Base-by-base conservation (phyloP, 345 rosid genomes). In the Hibiscus trionum region DNA sequence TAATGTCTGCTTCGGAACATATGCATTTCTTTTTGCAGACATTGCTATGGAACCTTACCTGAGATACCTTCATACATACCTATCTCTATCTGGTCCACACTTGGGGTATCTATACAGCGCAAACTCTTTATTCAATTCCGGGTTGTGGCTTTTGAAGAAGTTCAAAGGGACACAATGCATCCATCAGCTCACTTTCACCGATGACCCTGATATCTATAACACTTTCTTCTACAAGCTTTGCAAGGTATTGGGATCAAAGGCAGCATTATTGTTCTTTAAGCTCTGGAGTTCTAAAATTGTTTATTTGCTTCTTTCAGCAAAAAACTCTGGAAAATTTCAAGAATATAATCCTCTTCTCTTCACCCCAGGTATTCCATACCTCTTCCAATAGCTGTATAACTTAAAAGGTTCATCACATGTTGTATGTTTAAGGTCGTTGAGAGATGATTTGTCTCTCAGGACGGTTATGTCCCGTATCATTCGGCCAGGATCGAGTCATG, bases 381-480 rank as follows among this genome's bases (percentile, higher is more conserved):
- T 39, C 35, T 49, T 49, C 8, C 55, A 16, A 50, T 50, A 50
- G 14, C 2, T 50, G 33, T 24, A 21, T 35, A 44, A 7, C 47
- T 53, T 70, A 3, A 29, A 52, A 58, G 15, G 19, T 11, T 42
- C 26, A 39, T 57, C 42, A 26, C 24, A 15, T 71, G 73, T 53
- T 37, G n/a, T 2, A 21, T 16, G 49, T 10, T 39, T 58, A 58
- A 72, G 55, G n/a, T 1, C 2, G 27, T 44, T 71, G 39, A 39
- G 11, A 27, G n/a, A 61, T 46, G 5, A 15, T 52, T 0, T 73
- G 16, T 65, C 65, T 80, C 50, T 60, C 84, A 95, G 99, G 99
- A 96, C 73, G 98, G 98, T 33, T 96, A 96, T 80, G 94, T 96
- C 80, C 99, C 99, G 2, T 91, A 96, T 80, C 98, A 96, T 81